Base-by-base conservation (phyloP, 345 rosid genomes). In the Eucalyptus pumila region DNA sequence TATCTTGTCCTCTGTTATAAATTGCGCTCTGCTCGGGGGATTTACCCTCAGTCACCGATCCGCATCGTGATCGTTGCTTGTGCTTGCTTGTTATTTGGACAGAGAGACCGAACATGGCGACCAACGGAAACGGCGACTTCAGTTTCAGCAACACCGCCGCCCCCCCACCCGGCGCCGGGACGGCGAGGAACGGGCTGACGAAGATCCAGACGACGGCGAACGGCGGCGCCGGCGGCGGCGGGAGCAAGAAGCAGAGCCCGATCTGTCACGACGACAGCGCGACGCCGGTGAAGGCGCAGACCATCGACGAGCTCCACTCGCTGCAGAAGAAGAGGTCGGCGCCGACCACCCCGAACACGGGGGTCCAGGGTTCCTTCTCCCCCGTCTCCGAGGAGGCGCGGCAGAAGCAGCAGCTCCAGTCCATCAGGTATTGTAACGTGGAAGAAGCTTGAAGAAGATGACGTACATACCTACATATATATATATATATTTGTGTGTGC, bases 241-340 rank as follows among this genome's bases (percentile, higher is more conserved):
- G 16, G 51, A 5, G 72, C 86, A 42, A 92, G 92, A 93, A 91
- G 52, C 87, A 89, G 88, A 89, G 80, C 87, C 94, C 44, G 86
- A 86, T 96, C 65, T 96, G 99, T 88, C 97, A 95, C 65, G 97
- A 96, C 21, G 98, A 95, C 93, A 95, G 96, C 86, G 91, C 92
- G 2, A 92, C 96, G 32, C 93, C 99, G 30, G 98, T 97, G 80
- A 96, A 94, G 92, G 99, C 93, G 1, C 94, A 96, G 90, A 97
- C 99, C 16, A 91, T 96, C 88, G 99, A 97, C 89, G 99, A 97
- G 93, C 99, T 97, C 88, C 99, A 96, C 90, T 96, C 98, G 9
- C 93, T 97, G 65, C 99, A 97, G 91, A 96, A 85, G 96, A 97
- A 97, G 92, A 93, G 92, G 89, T 97, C 99, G 14, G 94, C 98